These are phyloP conservation scores for Claviceps paspali DNA, from an alignment of 2,329 filamentous ascomycete species.

Conservation along the genomic window DNA sequence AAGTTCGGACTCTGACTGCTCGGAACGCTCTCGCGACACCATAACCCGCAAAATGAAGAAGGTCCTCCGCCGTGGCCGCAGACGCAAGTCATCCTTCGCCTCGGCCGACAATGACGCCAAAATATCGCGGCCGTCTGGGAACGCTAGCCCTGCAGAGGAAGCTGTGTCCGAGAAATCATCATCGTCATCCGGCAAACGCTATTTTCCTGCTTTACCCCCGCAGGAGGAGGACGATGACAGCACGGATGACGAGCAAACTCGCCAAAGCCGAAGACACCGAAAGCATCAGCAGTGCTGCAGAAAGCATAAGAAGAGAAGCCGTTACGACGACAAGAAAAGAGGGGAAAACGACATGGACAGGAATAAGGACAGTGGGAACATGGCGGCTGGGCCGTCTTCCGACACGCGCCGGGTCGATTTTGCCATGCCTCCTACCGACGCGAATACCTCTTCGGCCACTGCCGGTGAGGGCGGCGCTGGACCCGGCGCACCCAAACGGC, in stretches of 20 bases:
- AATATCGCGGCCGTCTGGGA: slow-evolving; percentile 20
- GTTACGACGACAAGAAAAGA: slow-evolving; percentile 30
- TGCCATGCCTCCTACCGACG: slow-evolving; percentile 19
- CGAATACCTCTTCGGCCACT: slow-evolving; percentile 14
- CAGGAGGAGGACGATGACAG: slow-evolving; percentile 29
- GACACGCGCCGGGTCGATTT: slow-evolving; percentile 44
- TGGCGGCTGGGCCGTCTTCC: background rate
- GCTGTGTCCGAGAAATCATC: slow-evolving; percentile 22
- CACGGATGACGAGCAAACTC: slow-evolving; percentile 30
- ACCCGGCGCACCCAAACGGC: slow-evolving; percentile 15
- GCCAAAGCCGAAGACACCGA: slow-evolving; percentile 18
- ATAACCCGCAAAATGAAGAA: slow-evolving; percentile 63
- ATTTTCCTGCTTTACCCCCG: slow-evolving; percentile 20
- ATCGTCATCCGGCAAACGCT: slow-evolving; percentile 19
- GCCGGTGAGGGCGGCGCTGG: slow-evolving; percentile 14
- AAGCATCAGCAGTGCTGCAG: slow-evolving; percentile 16
- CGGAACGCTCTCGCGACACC: slow-evolving; percentile 40
- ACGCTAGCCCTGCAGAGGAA: slow-evolving; percentile 28
- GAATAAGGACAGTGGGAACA: slow-evolving; percentile 14
- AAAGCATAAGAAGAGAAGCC: slow-evolving; percentile 21
- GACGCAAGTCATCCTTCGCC: slow-evolving; percentile 62
- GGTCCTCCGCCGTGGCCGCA: slow-evolving; percentile 54
- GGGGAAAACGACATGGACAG: slow-evolving; percentile 16
- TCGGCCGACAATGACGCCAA: slow-evolving; percentile 38
- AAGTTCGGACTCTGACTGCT: slow-evolving; percentile 53